Evolutionary conservation across 2,329 filamentous ascomycete genomes (phyloP), one percentile per base, ranked within the genome.

Genomic region (Curvularia lunata): DNA sequence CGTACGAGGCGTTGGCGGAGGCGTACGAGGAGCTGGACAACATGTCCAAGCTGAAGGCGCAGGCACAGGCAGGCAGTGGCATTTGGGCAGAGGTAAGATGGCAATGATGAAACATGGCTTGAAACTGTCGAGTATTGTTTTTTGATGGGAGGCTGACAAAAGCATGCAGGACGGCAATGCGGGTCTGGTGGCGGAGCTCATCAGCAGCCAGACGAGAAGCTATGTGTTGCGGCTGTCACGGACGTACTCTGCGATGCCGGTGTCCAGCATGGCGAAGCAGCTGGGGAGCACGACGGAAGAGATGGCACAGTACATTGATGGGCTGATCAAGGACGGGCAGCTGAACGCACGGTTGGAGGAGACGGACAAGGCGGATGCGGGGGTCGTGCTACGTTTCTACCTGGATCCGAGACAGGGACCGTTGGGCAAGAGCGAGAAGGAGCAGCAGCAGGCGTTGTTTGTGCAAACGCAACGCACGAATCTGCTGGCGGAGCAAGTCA

Each of bases 161-260:
- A 48, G 48, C 37, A 23, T 43, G 16, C 60, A 85, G 65, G 92
- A 98, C 67, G 85, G 86, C 46, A 98, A 96, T 69, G 75, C 79
- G 4, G 85, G 88, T 3, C 84, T 98, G 13, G 82, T 96, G 12
- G 78, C 81, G 4, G 86, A 91, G 72, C 88, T 94, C 10, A 75
- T 89, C 38, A 80, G 84, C 19, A 87, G 90, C 9, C 91, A 93
- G 71, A 87, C 90, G 65, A 87, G 88, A 67, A 92, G 89, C 80
- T 88, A 90, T 58, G 86, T 98, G 56, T 81, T 89, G 32, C 87
- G 87, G 58, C 82, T 98, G 25, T 87, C 88, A 43, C 84, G 85
- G 51, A 87, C 91, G 3, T 97, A 94, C 71, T 83, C 84, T 30
- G 85, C 86, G 5, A 79, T 89, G 32, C 83, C 85, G 4, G 77